phyloP scores from a whole-genome alignment of 2,329 filamentous ascomycete species.

The Curvularia hawaiiensis region DNA sequence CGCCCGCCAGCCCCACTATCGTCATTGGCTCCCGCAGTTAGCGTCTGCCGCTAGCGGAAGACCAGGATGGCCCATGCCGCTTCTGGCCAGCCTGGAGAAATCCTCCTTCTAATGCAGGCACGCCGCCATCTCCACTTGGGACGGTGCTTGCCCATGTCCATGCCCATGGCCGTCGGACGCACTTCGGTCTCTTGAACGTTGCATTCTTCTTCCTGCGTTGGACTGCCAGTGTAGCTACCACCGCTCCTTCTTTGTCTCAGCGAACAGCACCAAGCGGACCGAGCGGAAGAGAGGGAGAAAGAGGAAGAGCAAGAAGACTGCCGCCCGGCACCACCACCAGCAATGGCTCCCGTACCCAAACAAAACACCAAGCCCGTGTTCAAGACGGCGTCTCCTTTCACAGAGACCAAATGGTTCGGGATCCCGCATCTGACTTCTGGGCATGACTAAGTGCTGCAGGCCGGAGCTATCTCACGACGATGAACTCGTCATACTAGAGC shows the following conservation, averaged over 20 bases:
- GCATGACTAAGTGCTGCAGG: slow-evolving; percentile 52
- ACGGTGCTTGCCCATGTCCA: background rate
- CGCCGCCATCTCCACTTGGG: slow-evolving; percentile 12
- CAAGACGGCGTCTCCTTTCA: slow-evolving; percentile 70
- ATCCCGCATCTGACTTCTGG: background rate
- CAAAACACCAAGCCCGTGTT: slow-evolving; percentile 59
- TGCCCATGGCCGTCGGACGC: slow-evolving; percentile 3
- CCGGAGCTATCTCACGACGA: slow-evolving; percentile 63
- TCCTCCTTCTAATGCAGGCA: slow-evolving; percentile 20
- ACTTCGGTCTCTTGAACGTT: slow-evolving; percentile 10
- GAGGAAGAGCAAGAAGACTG: background rate
- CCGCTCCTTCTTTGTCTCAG: background rate
- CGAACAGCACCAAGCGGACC: background rate
- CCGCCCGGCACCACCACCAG: background rate
- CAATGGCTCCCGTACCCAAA: slow-evolving; percentile 34
- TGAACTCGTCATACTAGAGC: slow-evolving; percentile 68
- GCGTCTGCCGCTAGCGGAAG: slow-evolving; percentile 7
- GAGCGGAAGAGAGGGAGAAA: too few species aligned
- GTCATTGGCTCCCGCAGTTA: slow-evolving; percentile 16
- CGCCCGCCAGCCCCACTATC: slow-evolving; percentile 13
- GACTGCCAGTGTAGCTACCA: background rate
- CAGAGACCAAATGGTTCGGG: slow-evolving; percentile 63
- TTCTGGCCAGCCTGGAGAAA: slow-evolving; percentile 7
- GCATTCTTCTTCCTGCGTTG: background rate
- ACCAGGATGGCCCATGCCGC: slow-evolving; percentile 9